A percentile compares a stretch with the other conserved stretches of the same genome.
Evolutionary conservation across 2,329 filamentous ascomycete species (phyloP).

Genomic region (Ophiostoma sp.): DNA sequence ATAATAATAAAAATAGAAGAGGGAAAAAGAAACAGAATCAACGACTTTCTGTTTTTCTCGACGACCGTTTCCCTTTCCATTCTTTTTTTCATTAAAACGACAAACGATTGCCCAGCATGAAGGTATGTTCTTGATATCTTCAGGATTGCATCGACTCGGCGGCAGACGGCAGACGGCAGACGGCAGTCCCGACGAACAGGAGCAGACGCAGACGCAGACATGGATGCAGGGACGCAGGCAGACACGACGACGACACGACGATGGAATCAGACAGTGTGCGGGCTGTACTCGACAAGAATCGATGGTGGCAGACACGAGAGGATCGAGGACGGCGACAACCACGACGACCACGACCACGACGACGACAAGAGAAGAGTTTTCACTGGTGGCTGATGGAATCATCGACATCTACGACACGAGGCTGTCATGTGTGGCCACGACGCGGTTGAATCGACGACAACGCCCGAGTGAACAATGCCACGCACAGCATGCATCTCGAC

Average conservation of each 20-base stretch:
- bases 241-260: neutral
- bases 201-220: conserved; percentile 4
- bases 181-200: neutral
- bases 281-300: neutral
- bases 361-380: neutral
- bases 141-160: neutral
- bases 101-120: conserved; percentile 25
- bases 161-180: conserved; percentile 9
- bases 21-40: conserved; percentile 17
- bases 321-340: neutral
- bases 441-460: neutral
- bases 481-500: neutral
- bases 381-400: neutral
- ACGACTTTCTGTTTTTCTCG: conserved; percentile 23
- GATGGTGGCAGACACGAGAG: neutral
- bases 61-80: conserved; percentile 13
- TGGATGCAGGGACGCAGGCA: neutral
- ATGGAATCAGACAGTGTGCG: neutral
- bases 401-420: neutral
- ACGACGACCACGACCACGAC: conserved; percentile 11
- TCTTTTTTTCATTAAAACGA: conserved; percentile 20
- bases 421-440: neutral
- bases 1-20: conserved; percentile 1
- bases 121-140: conserved; percentile 24
- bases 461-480: neutral